phyloP scores from a whole-genome alignment of 176 grass and related monocot species.

The Carex cristatella region DNA sequence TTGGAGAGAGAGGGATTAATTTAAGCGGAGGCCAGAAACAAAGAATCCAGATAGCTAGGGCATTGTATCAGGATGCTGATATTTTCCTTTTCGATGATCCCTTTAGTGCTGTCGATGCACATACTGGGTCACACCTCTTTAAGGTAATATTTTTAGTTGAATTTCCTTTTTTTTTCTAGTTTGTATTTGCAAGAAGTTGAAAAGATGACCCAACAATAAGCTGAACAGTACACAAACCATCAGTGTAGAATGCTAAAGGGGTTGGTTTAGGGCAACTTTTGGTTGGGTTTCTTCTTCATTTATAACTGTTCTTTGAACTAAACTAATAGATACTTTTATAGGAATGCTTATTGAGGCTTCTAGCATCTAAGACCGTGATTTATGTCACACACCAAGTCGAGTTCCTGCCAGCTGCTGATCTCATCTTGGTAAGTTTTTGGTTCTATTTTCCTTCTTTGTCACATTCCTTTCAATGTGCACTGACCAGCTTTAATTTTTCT shows the following conservation, averaged over 20 bases:
- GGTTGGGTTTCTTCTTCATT: neutral
- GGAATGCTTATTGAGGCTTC: conserved; percentile 56
- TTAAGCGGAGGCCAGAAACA: conserved; percentile 72
- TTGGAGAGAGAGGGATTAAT: conserved; percentile 77
- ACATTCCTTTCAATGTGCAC: neutral
- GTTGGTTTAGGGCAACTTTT: neutral
- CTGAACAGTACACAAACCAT: conserved; percentile 27
- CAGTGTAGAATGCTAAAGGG: neutral
- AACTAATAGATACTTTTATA: conserved; percentile 27
- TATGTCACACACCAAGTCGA: conserved; percentile 95
- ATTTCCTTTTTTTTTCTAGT: neutral
- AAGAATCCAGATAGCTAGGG: conserved; percentile 55
- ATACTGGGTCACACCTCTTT: conserved; percentile 53
- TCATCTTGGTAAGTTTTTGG: conserved; percentile 68
- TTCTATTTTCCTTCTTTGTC: neutral
- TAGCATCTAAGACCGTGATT: conserved; percentile 67
- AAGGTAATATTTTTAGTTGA: conserved; percentile 35
- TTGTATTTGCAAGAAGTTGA: neutral
- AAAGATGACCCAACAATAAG: neutral
- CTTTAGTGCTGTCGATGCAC: conserved; percentile 67
- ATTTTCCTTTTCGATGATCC: conserved; percentile 77
- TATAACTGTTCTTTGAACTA: conserved; percentile 25
- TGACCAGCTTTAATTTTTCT: neutral
- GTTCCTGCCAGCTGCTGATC: conserved; percentile 75
- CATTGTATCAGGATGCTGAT: conserved; percentile 66